Percentiles rank a stretch among this genome's conserved stretches.
phyloP scores from a whole-genome alignment of 768 basidiomycete genomes.

The Naganishia kalamii region DNA sequence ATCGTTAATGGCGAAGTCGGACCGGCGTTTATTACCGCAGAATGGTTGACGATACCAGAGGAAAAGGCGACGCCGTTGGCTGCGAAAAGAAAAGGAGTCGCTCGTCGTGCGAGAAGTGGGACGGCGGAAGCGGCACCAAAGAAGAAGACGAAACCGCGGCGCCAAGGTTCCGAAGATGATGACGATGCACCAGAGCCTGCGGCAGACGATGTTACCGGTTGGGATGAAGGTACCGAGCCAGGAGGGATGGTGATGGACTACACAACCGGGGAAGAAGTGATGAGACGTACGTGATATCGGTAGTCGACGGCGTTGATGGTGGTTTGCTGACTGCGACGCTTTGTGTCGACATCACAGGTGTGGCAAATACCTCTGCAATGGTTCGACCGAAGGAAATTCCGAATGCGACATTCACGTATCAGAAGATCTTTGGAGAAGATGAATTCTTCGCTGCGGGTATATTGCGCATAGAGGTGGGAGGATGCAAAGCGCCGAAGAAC shows the following conservation, averaged over 20 bases:
- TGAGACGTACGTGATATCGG: not conserved
- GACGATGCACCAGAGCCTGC: constrained; percentile 21
- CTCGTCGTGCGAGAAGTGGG: constrained; percentile 20
- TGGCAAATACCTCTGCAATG: constrained; percentile 69
- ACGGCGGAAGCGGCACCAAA: constrained; percentile 24
- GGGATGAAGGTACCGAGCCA: constrained; percentile 72
- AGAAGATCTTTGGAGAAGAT: constrained; percentile 85
- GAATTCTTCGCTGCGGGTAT: constrained; percentile 88
- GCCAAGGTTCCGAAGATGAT: constrained; percentile 12
- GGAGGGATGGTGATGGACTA: constrained; percentile 66
- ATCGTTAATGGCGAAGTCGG: constrained; percentile 50
- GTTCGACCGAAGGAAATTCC: constrained; percentile 58
- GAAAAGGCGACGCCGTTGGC: constrained; percentile 54
- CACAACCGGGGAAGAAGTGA: constrained; percentile 49
- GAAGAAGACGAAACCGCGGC: constrained; percentile 3
- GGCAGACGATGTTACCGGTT: constrained; percentile 56
- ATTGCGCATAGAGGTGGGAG: constrained; percentile 68
- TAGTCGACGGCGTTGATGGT: not conserved
- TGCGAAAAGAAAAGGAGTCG: constrained; percentile 21
- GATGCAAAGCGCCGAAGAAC: constrained; percentile 77
- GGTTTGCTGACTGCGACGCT: not conserved
- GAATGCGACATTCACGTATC: constrained; percentile 70
- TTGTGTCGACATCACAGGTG: constrained; percentile 51
- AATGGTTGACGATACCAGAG: constrained; percentile 58
- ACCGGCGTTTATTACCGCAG: constrained; percentile 56